phyloP scores from a whole-genome alignment of 176 grass and related monocot genomes.

The Hyparrhenia diplandra region DNA sequence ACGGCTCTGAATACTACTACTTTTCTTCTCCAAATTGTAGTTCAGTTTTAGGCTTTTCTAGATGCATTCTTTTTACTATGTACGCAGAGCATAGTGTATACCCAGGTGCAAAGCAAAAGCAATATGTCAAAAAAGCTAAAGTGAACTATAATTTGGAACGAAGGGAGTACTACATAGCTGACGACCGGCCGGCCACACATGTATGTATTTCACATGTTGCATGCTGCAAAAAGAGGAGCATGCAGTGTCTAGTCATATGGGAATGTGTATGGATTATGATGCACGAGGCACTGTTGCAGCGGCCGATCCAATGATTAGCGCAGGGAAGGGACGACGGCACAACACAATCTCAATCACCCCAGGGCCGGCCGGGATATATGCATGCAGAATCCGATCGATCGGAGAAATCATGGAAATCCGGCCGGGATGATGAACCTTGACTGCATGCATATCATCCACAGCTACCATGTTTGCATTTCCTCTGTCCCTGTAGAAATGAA shows the following conservation, averaged over 20 bases:
- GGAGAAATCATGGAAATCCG: not conserved
- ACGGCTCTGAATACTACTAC: too few species aligned
- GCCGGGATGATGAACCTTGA: constrained; percentile 22
- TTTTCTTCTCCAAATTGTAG: too few species aligned
- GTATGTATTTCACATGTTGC: not conserved
- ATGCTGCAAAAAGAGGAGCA: constrained; percentile 20
- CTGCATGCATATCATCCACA: not conserved
- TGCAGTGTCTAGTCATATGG: not conserved
- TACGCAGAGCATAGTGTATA: too few species aligned
- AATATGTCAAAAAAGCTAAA: too few species aligned
- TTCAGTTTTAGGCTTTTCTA: too few species aligned
- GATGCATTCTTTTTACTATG: too few species aligned
- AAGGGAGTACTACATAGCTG: too few species aligned
- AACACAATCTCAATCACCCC: constrained; percentile 35
- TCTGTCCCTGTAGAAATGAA: constrained; percentile 19
- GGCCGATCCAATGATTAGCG: constrained; percentile 43
- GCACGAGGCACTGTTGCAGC: not conserved
- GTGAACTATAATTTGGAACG: too few species aligned
- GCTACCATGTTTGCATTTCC: not conserved
- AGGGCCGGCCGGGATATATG: not conserved
- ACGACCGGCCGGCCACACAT: not conserved
- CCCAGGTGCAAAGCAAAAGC: too few species aligned
- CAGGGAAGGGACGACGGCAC: not conserved
- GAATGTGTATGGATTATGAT: not conserved
- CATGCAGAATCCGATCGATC: constrained; percentile 36